These are phyloP conservation scores for Dryadomyces quercus-mongolicae DNA, from an alignment of 2,329 filamentous ascomycete species.

Conservation along the genomic window DNA sequence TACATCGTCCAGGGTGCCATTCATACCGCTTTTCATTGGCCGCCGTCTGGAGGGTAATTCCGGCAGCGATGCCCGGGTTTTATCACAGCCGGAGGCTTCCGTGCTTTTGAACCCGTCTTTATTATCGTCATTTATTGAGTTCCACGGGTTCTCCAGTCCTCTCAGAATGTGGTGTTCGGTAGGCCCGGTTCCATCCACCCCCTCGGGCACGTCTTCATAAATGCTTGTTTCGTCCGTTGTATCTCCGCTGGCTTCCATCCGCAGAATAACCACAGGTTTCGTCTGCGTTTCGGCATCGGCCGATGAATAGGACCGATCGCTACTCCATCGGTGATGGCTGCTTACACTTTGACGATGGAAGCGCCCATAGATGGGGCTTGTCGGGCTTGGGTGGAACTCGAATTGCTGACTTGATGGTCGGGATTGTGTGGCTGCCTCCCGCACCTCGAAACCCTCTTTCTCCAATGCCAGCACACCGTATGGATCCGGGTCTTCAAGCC, in stretches of 20 bases:
- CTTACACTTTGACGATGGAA: slow-evolving; percentile 11
- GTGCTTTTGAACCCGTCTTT: background rate
- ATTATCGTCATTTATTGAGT: background rate
- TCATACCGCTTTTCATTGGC: too few species aligned
- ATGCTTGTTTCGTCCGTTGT: slow-evolving; percentile 1
- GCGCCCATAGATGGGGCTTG: slow-evolving; percentile 18
- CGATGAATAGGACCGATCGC: background rate
- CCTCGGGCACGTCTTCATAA: slow-evolving; percentile 6
- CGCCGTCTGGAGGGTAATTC: too few species aligned
- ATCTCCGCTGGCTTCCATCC: background rate
- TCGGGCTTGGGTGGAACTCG: slow-evolving; percentile 23
- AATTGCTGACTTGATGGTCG: slow-evolving; percentile 23
- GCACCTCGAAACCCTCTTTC: slow-evolving; percentile 23
- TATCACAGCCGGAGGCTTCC: background rate
- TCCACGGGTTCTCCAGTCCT: slow-evolving; percentile 4
- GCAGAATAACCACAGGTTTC: slow-evolving; percentile 5
- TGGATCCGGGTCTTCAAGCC: slow-evolving; percentile 24
- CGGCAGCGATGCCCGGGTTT: background rate
- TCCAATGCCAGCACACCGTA: slow-evolving; percentile 24
- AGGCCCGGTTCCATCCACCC: background rate
- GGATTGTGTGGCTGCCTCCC: slow-evolving; percentile 22
- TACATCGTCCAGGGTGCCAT: too few species aligned
- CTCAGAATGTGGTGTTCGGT: background rate
- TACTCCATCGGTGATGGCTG: background rate
- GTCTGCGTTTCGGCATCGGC: slow-evolving; percentile 6